These are phyloP conservation scores for Cardiospermum halicacabum DNA, from an alignment of 345 rosid species.

Conservation along the genomic window DNA sequence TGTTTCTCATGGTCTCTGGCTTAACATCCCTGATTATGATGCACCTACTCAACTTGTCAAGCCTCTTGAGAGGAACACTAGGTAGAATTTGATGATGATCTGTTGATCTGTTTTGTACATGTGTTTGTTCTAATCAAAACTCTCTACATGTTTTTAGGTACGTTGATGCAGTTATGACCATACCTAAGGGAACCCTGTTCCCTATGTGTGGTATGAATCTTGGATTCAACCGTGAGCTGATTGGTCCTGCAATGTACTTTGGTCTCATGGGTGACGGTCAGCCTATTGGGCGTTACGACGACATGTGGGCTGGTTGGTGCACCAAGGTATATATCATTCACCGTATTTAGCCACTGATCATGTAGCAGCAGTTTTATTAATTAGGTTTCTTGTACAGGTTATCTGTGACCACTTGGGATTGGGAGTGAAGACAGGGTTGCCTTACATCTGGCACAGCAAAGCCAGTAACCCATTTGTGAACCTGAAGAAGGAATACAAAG, in stretches of 20 bases:
- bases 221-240: constrained; percentile 67
- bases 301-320: constrained; percentile 98
- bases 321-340: constrained; percentile 38
- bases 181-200: constrained; percentile 74
- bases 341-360: not conserved
- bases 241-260: constrained; percentile 89
- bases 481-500: constrained; percentile 85
- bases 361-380: not conserved
- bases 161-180: constrained; percentile 80
- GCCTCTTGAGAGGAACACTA: constrained; percentile 82
- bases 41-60: constrained; percentile 94
- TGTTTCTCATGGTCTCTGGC: constrained; percentile 92
- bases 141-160: constrained; percentile 34
- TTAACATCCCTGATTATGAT: constrained; percentile 92
- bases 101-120: not conserved
- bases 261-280: constrained; percentile 94
- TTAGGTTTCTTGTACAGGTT: constrained; percentile 34
- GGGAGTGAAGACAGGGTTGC: constrained; percentile 88
- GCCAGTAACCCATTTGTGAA: constrained; percentile 93
- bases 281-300: constrained; percentile 81
- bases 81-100: constrained; percentile 29
- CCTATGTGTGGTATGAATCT: constrained; percentile 98
- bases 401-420: constrained; percentile 77
- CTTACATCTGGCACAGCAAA: constrained; percentile 94
- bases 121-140: not conserved